A percentile compares a stretch with the other conserved stretches of the same genome.
Evolutionary conservation across 2,329 filamentous ascomycete species (phyloP).

Genomic region (Phaeosphaeriaceae sp.): DNA sequence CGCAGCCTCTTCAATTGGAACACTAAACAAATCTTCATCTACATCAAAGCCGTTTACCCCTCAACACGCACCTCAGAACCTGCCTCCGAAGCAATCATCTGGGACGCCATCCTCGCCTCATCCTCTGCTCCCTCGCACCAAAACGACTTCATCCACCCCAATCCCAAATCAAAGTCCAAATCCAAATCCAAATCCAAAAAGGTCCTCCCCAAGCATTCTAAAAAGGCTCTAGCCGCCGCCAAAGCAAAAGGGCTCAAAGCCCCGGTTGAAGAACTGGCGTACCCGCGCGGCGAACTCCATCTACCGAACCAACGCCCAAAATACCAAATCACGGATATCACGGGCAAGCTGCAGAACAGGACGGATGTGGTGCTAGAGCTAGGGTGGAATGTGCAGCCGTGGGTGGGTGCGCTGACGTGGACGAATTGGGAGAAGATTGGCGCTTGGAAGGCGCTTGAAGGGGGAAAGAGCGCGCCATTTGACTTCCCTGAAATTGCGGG

Average conservation of each 20-base stretch:
- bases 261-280: conserved; percentile 15
- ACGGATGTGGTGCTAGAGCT: conserved; percentile 78
- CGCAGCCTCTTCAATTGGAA: conserved; percentile 97
- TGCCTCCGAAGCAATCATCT: conserved; percentile 77
- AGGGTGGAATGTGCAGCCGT: conserved; percentile 97
- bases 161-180: conserved; percentile 57
- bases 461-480: conserved; percentile 70
- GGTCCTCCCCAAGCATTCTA: conserved; percentile 47
- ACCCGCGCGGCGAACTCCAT: conserved; percentile 70
- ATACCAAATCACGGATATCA: conserved; percentile 94
- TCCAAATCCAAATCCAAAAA: neutral
- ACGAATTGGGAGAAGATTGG: conserved; percentile 58
- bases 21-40: conserved; percentile 97
- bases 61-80: conserved; percentile 52
- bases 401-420: conserved; percentile 91
- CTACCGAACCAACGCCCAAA: conserved; percentile 89
- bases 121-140: conserved; percentile 63
- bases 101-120: conserved; percentile 91
- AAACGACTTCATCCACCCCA: conserved; percentile 62
- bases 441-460: conserved; percentile 69
- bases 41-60: conserved; percentile 80
- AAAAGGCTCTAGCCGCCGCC: conserved; percentile 25
- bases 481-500: conserved; percentile 69
- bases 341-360: conserved; percentile 75
- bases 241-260: conserved; percentile 11